Base-by-base conservation (phyloP, 1,284 basidiomycete species). In the Cutaneotrichosporon cavernicola region DNA sequence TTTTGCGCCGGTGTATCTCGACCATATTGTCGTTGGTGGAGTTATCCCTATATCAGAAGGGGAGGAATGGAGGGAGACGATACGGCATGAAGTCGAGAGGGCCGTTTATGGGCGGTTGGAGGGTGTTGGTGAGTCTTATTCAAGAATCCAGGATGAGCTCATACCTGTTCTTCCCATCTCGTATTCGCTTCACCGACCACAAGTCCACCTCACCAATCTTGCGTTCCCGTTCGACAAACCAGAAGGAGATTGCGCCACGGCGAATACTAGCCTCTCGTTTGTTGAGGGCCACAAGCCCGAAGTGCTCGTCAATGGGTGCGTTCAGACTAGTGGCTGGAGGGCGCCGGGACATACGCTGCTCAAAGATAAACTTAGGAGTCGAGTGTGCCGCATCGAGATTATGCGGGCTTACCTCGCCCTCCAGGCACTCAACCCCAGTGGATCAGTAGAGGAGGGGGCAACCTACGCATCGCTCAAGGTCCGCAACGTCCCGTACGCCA, bases 21-120 rank as follows among this genome's bases (percentile, higher is more conserved):
- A 81, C 57, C 75, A 76, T 26, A 79, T 96, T 36, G 80, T 92
- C 49, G 82, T 97, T 2, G 91, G 90, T 0, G 90, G 89, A 40
- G 87, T 92, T 2, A 67, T 4, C 76, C 63, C 65, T 14, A 31
- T 38, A 71, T 38, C 21, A 43, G 31, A 88, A 3, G 74, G 64
- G 81, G 57, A 30, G 34, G 13, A 10, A 21, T 89, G 6, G 75
- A 63, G 62, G 81, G 81, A 47, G 86, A 90, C 67, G 87, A 89
- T 80, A 78, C 85, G 64, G 80, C 87, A 16, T 86, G 91, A 55
- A 60, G 67, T 85, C 87, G 69, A 85, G 81, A 80, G 81, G 70
- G 70, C 84, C 86, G 64, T 76, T 87, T 72, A 69, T 14, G 71
- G 73, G 1, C 67, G 77, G 16, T 58, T 72, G 40, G 59, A 43